phyloP scores from a whole-genome alignment of 176 grass and related monocot species.

The Musa schizocarpa region DNA sequence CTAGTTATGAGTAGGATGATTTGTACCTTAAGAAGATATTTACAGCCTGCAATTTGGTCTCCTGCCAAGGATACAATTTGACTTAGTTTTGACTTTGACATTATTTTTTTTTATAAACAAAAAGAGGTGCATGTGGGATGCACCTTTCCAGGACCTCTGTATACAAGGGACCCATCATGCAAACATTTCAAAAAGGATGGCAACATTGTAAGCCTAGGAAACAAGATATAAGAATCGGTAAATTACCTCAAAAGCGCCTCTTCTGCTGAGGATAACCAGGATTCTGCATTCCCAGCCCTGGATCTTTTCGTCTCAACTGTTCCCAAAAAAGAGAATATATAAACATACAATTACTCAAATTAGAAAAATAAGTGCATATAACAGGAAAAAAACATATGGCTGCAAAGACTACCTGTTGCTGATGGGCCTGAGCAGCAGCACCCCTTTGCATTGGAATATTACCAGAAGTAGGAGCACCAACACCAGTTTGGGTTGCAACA shows the following conservation, averaged over 20 bases:
- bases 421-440: constrained; percentile 50
- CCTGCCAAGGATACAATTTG: not conserved
- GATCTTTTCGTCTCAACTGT: constrained; percentile 85
- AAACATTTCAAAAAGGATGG: not conserved
- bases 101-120: not conserved
- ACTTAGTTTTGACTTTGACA: no score
- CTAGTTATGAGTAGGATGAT: not conserved
- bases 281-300: constrained; percentile 79
- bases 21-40: not conserved
- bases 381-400: not conserved
- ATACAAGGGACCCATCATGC: not conserved
- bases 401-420: constrained; percentile 56
- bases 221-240: not conserved
- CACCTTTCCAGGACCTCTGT: not conserved
- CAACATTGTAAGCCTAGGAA: not conserved
- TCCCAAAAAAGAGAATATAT: not conserved
- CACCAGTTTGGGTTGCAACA: constrained; percentile 61
- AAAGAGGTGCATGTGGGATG: not conserved
- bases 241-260: constrained; percentile 56
- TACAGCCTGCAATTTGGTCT: not conserved
- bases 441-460: constrained; percentile 84
- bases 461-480: constrained; percentile 56
- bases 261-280: constrained; percentile 90
- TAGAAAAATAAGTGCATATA: not conserved
- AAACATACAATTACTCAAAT: constrained; percentile 12